Conservation (phyloP, 495 filamentous ascomycete species). For the Wilcoxina mikolae region DNA sequence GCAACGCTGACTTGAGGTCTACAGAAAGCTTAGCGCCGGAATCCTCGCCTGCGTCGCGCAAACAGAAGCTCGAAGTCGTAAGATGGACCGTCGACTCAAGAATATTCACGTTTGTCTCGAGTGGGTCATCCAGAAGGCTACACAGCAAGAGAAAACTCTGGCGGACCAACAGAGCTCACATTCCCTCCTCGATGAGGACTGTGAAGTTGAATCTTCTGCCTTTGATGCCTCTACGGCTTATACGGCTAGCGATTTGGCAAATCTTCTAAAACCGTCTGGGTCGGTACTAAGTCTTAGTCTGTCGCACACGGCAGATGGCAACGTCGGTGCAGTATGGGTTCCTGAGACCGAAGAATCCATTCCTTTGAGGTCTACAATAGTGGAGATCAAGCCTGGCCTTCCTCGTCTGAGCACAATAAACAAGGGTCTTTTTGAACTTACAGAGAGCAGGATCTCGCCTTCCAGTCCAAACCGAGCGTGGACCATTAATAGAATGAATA, state of each 20-base stretch:
- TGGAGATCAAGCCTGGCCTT: too few relatives aligned
- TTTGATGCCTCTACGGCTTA: background rate
- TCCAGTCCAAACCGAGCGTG: too few relatives aligned
- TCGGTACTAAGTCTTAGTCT: background rate
- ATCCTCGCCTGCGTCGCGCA: background rate
- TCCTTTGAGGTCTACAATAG: too few relatives aligned
- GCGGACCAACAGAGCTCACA: background rate
- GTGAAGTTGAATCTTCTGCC: background rate
- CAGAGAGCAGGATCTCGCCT: too few relatives aligned
- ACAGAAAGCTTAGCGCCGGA: background rate
- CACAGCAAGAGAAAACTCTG: background rate
- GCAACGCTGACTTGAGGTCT: background rate
- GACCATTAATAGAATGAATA: too few relatives aligned
- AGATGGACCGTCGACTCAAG: background rate
- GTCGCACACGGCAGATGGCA: too few relatives aligned
- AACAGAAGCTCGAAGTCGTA: background rate
- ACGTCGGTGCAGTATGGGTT: too few relatives aligned
- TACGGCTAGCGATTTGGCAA: background rate
- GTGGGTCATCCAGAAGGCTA: background rate
- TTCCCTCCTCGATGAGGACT: background rate
- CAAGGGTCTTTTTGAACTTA: too few relatives aligned
- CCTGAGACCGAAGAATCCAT: too few relatives aligned
- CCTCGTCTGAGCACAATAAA: too few relatives aligned
- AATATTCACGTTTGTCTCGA: background rate
- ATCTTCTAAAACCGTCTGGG: background rate